phyloP scores from a whole-genome alignment of 1,284 basidiomycete species.

The Sporisorium iseilematis-ciliati region DNA sequence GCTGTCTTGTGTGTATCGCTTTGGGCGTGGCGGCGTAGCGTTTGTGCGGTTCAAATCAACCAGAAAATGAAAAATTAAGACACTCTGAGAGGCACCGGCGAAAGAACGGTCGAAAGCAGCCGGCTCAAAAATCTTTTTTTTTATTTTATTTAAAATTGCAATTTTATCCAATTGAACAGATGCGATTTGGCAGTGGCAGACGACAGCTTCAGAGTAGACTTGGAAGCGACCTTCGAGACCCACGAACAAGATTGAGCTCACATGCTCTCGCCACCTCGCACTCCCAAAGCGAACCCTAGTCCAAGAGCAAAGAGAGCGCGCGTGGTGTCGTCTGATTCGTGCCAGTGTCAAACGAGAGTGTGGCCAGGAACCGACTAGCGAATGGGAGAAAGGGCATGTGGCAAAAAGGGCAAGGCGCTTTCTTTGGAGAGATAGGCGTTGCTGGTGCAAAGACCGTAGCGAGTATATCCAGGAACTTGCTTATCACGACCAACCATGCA shows the following conservation, averaged over 20 bases:
- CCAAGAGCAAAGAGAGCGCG: not conserved
- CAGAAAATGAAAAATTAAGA: not conserved
- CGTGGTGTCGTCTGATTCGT: constrained; percentile 10
- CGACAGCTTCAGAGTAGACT: too few species aligned
- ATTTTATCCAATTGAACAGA: not conserved
- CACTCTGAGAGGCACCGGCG: too few species aligned
- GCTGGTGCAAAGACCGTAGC: not conserved
- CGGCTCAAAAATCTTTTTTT: not conserved
- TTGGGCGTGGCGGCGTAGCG: not conserved
- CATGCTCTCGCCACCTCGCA: not conserved
- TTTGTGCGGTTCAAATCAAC: not conserved
- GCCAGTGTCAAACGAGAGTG: constrained; percentile 6
- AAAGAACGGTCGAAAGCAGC: not conserved
- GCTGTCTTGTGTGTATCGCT: not conserved
- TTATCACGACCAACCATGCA: constrained; percentile 17
- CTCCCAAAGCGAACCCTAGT: not conserved
- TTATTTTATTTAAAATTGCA: not conserved
- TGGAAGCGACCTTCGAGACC: too few species aligned
- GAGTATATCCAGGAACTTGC: constrained; percentile 15
- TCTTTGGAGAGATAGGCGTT: constrained; percentile 7
- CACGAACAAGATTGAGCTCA: not conserved
- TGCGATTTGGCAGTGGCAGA: not conserved
- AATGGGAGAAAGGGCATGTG: constrained; percentile 14
- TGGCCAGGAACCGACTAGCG: constrained; percentile 13
- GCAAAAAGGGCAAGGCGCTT: constrained; percentile 2